Percentiles rank a stretch among this genome's conserved stretches.
Evolutionary conservation across 257 asterid genomes (phyloP).

Genomic region (Avicennia marina): DNA sequence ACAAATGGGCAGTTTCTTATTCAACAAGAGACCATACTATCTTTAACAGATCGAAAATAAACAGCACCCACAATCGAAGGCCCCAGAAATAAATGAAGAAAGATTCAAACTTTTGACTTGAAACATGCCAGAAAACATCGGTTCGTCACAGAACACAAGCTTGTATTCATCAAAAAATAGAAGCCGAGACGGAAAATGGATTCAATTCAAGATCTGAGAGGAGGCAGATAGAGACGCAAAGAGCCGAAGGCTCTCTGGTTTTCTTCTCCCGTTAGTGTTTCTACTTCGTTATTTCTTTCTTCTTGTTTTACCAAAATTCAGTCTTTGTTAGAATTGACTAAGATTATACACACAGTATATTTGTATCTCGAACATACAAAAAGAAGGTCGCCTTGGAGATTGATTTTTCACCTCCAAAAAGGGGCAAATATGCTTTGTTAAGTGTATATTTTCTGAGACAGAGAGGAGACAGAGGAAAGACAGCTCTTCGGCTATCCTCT

Average conservation of each 20-base stretch:
- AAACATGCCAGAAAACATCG: slow-evolving; percentile 29
- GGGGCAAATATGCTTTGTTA: too few species aligned
- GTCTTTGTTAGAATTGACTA: slow-evolving; percentile 42
- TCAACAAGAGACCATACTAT: slow-evolving; percentile 48
- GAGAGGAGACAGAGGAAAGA: too few species aligned
- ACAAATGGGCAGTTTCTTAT: slow-evolving; percentile 23
- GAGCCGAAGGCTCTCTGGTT: slow-evolving; percentile 64
- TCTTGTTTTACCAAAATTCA: slow-evolving; percentile 36
- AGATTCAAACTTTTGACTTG: slow-evolving; percentile 39
- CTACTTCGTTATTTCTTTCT: slow-evolving; percentile 21
- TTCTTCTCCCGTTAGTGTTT: slow-evolving; percentile 13
- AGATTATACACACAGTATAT: too few species aligned
- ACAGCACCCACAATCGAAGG: slow-evolving; percentile 48
- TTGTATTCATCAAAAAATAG: slow-evolving; percentile 34
- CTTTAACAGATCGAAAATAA: slow-evolving; percentile 62
- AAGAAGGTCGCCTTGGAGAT: not conserved
- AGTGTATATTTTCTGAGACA: too few species aligned
- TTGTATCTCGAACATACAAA: too few species aligned
- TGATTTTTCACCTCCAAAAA: not conserved
- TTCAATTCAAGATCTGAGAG: slow-evolving; percentile 68
- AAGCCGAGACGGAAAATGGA: slow-evolving; percentile 40
- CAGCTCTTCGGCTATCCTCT: too few species aligned
- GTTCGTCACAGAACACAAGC: slow-evolving; percentile 17
- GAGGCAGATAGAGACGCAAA: slow-evolving; percentile 66
- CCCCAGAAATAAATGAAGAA: slow-evolving; percentile 28